These are phyloP conservation scores for Wickerhamiella allomyrinae DNA, from an alignment of 805 yeast genomes.

Conservation along the genomic window DNA sequence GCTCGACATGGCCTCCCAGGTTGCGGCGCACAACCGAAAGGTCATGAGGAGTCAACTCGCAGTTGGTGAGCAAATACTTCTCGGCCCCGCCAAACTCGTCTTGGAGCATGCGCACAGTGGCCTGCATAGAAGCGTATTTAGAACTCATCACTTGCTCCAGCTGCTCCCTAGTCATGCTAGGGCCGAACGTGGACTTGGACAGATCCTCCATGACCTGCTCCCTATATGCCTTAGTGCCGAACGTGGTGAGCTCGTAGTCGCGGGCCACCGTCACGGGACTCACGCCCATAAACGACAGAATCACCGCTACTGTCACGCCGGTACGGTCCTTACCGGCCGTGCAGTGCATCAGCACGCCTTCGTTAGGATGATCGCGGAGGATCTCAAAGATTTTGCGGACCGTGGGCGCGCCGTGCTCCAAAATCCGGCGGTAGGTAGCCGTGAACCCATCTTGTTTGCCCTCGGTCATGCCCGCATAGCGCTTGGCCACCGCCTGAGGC, in stretches of 20 bases:
- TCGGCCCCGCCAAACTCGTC: conserved; percentile 41
- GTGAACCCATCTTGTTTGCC: conserved; percentile 39
- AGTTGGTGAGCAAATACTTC: conserved; percentile 30
- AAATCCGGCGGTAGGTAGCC: conserved; percentile 45
- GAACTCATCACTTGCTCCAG: conserved; percentile 47
- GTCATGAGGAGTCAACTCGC: conserved; percentile 36
- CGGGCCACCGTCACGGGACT: conserved; percentile 49
- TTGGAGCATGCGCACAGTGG: conserved; percentile 40
- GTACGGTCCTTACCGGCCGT: conserved; percentile 84
- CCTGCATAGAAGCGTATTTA: conserved; percentile 55
- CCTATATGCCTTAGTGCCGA: conserved; percentile 33
- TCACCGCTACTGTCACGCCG: conserved; percentile 56
- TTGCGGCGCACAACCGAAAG: conserved; percentile 26
- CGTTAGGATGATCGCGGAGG: conserved; percentile 39
- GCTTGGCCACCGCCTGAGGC: conserved; percentile 47
- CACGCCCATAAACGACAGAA: conserved; percentile 49
- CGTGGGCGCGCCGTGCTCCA: conserved; percentile 35
- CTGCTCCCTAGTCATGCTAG: conserved; percentile 33
- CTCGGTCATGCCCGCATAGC: conserved; percentile 26
- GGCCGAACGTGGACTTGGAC: conserved; percentile 23
- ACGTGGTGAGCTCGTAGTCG: conserved; percentile 63
- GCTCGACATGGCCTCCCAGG: conserved; percentile 12
- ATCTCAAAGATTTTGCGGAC: conserved; percentile 39
- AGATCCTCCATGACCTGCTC: not conserved
- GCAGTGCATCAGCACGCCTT: conserved; percentile 53